Percentiles rank a stretch among this genome's conserved stretches.
phyloP scores from a whole-genome alignment of 257 asterid species.

The Nicotiana tabacum region DNA sequence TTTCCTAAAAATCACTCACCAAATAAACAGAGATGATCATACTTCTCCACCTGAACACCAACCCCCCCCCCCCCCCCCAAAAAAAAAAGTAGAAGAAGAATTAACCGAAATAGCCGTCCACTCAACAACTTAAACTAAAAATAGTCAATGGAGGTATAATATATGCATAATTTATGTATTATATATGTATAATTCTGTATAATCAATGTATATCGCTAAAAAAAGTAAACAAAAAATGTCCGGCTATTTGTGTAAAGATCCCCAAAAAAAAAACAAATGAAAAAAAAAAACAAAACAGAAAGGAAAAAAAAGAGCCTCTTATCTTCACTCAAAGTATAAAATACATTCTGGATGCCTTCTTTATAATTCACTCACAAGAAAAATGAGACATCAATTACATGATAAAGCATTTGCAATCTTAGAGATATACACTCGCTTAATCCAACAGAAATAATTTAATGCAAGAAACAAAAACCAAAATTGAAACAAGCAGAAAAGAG shows the following conservation, averaged over 20 bases:
- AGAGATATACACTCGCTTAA: neutral
- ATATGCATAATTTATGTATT: no score
- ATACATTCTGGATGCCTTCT: neutral
- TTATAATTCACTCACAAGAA: neutral
- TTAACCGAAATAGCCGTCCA: no score
- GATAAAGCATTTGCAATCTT: neutral
- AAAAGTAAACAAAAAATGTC: no score
- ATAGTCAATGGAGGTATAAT: no score
- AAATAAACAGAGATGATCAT: neutral
- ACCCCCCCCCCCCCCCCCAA: neutral
- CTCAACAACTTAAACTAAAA: no score
- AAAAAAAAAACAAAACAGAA: no score
- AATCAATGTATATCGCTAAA: no score
- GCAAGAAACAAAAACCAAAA: neutral
- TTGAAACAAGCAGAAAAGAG: neutral
- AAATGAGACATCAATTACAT: neutral
- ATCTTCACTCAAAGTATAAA: neutral
- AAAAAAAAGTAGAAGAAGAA: neutral
- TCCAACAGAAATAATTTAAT: neutral
- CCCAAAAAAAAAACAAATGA: no score
- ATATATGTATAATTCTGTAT: no score
- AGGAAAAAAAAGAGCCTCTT: neutral
- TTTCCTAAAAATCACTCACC: neutral
- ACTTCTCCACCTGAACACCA: neutral
- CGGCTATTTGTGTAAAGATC: no score